These are phyloP conservation scores for Boletus sp. DNA, from an alignment of 1,284 basidiomycete species.

Conservation along the genomic window DNA sequence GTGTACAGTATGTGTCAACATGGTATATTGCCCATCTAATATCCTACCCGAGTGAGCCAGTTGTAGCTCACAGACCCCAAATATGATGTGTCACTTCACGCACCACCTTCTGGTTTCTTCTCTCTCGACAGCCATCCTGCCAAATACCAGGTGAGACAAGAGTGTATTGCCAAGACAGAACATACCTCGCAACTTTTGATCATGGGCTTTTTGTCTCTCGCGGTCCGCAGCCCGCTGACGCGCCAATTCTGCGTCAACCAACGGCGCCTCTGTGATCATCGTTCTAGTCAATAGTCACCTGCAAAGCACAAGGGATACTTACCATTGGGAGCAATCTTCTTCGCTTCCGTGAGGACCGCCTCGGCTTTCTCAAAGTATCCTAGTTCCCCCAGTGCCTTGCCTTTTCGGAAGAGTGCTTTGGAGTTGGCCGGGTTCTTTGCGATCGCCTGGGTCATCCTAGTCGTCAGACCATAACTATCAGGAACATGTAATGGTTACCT, in stretches of 20 bases:
- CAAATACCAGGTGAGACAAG: slow-evolving; percentile 3
- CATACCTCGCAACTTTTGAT: slow-evolving; percentile 71
- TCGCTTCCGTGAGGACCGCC: slow-evolving; percentile 57
- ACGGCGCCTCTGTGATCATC: slow-evolving; percentile 45
- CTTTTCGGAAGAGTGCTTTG: slow-evolving; percentile 77
- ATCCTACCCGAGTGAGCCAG: too few species aligned
- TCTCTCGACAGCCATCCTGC: slow-evolving; percentile 41
- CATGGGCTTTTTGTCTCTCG: slow-evolving; percentile 58
- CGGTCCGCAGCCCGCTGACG: slow-evolving; percentile 58
- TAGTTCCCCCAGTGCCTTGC: slow-evolving; percentile 68
- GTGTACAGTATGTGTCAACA: slow-evolving; percentile 6
- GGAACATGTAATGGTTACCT: slow-evolving; percentile 38
- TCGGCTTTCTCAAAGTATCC: slow-evolving; percentile 72
- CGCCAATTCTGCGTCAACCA: slow-evolving; percentile 57
- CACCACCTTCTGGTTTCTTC: slow-evolving; percentile 22
- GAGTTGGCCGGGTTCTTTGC: slow-evolving; percentile 67
- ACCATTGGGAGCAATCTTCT: slow-evolving; percentile 60
- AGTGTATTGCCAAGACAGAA: neutral
- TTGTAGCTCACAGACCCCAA: too few species aligned
- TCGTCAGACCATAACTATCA: slow-evolving; percentile 1
- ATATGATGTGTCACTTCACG: slow-evolving; percentile 3
- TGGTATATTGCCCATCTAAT: slow-evolving; percentile 20
- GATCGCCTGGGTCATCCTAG: slow-evolving; percentile 48
- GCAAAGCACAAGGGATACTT: slow-evolving; percentile 6
- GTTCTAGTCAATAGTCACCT: neutral